These are phyloP conservation scores for Cardiospermum halicacabum DNA, from an alignment of 345 rosid genomes.

Conservation along the genomic window DNA sequence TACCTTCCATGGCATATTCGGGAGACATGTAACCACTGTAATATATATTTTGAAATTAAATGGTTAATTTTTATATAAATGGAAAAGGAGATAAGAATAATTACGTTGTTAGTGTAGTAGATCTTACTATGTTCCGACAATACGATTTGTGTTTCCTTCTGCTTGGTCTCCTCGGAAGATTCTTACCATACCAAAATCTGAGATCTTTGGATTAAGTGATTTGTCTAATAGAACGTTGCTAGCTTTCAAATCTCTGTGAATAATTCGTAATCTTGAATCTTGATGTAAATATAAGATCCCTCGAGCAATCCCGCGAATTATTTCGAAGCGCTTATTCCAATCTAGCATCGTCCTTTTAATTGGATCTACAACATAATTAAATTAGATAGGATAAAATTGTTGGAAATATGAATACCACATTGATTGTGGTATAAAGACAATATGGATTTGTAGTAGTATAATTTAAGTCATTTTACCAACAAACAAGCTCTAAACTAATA, in stretches of 20 bases:
- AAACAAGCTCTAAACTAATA: not conserved
- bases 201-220: slow-evolving; percentile 33
- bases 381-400: not conserved
- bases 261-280: slow-evolving; percentile 36
- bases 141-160: slow-evolving; percentile 23
- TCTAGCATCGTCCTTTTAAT: slow-evolving; percentile 12
- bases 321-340: slow-evolving; percentile 31
- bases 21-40: not conserved
- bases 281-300: slow-evolving; percentile 38
- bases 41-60: no score
- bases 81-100: no score
- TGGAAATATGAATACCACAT: no score
- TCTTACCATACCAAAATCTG: slow-evolving; percentile 39
- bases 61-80: no score
- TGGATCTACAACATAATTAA: slow-evolving; percentile 4
- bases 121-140: slow-evolving; percentile 41
- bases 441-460: no score
- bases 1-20: not conserved
- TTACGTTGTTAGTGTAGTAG: no score
- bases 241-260: slow-evolving; percentile 38
- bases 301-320: slow-evolving; percentile 34
- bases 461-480: not conserved
- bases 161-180: slow-evolving; percentile 22
- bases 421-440: no score
- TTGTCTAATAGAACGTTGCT: slow-evolving; percentile 32